These are phyloP conservation scores for Colletotrichum costaricense DNA, from an alignment of 2,329 filamentous ascomycete species.

Conservation along the genomic window DNA sequence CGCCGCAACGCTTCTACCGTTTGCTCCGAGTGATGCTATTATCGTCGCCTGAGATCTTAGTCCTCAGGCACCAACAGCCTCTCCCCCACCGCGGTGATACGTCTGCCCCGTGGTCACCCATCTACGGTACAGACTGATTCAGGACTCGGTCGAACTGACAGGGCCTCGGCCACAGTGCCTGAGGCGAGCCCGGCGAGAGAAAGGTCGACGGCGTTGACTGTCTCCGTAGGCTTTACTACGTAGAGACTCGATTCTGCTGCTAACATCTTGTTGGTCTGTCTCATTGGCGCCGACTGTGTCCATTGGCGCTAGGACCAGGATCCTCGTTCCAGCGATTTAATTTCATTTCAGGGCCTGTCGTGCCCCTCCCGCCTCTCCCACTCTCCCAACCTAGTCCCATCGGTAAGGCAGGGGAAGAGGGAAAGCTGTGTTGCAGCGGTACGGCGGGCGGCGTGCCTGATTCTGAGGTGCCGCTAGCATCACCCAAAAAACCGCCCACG, in stretches of 20 bases:
- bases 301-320: slow-evolving; percentile 25
- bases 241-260: neutral
- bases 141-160: slow-evolving; percentile 10
- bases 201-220: neutral
- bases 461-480: slow-evolving; percentile 30
- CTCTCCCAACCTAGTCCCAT: slow-evolving; percentile 10
- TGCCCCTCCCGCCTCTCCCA: slow-evolving; percentile 25
- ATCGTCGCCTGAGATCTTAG: slow-evolving; percentile 29
- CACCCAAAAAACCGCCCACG: slow-evolving; percentile 18
- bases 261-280: neutral
- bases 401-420: neutral
- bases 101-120: slow-evolving; percentile 2
- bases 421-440: neutral
- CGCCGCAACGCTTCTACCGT: slow-evolving; percentile 16
- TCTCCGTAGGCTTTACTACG: neutral
- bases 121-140: neutral
- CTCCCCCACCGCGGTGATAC: neutral
- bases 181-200: slow-evolving; percentile 1
- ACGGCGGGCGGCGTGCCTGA: slow-evolving; percentile 14
- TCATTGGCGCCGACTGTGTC: slow-evolving; percentile 4
- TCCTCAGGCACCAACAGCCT: neutral
- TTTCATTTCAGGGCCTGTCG: slow-evolving; percentile 35
- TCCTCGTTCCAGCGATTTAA: slow-evolving; percentile 34
- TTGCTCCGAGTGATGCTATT: slow-evolving; percentile 4
- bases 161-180: slow-evolving; percentile 5